A percentile compares a stretch with the other conserved stretches of the same genome.
phyloP scores from a whole-genome alignment of 331 rosid species.

The Dryas integrifolia region DNA sequence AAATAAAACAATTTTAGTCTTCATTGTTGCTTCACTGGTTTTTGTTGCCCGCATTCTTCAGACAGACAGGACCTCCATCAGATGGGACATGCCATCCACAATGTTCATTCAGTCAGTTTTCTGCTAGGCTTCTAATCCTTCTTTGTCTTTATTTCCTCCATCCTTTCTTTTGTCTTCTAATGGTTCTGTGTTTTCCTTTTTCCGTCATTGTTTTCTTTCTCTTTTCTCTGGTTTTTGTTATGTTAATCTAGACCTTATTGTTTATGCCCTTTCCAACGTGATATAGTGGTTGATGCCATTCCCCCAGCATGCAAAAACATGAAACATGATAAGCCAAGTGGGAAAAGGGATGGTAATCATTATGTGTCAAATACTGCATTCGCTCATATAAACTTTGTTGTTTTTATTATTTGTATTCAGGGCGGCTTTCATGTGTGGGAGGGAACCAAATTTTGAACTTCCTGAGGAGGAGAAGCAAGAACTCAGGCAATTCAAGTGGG shows the following conservation, averaged over 20 bases:
- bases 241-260: not conserved
- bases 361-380: not conserved
- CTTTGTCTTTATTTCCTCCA: not conserved
- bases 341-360: not conserved
- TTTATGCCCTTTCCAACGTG: not conserved
- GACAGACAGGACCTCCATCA: not conserved
- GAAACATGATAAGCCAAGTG: not conserved
- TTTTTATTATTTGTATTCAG: constrained; percentile 36
- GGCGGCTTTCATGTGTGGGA: constrained; percentile 98
- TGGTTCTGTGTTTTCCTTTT: not conserved
- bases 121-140: not conserved
- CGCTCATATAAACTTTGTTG: not conserved
- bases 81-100: not conserved
- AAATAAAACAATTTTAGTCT: not conserved
- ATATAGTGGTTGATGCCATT: not conserved
- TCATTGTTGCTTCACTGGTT: not conserved
- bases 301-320: not conserved
- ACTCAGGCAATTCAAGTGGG: constrained; percentile 71
- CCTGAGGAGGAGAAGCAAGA: constrained; percentile 71
- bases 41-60: not conserved
- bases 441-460: constrained; percentile 94
- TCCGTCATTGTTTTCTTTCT: not conserved
- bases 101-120: constrained; percentile 9
- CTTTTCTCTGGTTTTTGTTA: not conserved
- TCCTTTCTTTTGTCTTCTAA: not conserved